Evolutionary conservation across 495 filamentous ascomycete species (phyloP), one percentile per base, ranked within the genome.

Genomic region (Delitschia confertaspora): DNA sequence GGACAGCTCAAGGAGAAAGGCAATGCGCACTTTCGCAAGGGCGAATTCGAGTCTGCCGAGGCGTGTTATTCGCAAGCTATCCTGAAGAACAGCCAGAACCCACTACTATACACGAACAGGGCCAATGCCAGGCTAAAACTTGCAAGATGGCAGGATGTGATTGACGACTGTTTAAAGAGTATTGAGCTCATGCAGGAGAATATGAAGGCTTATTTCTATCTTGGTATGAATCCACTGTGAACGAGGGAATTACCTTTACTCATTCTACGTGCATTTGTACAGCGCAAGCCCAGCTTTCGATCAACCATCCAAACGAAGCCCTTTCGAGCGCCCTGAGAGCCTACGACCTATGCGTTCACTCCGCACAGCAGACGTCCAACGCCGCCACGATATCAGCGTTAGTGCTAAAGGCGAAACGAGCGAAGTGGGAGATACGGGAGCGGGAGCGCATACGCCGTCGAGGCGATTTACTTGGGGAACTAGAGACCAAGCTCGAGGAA

Each of bases 121-220:
- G 84, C 89, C 29, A 80, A 94, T 62, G 78, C 85, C 8, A 80
- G 88, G 31, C 67, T 91, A 31, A 78, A 76, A 55, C 72, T 93
- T n/a, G 58, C 61, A 22, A 68, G 70, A 55, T 88, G 78, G 72
- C 71, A 83, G n/a, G 71, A 61, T n/a, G 86, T 81, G 21, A 80
- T 93, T 51, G 69, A 76, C 26, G 91, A 95, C 64, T 88, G 88
- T 52, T 60, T 80, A 17, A 66, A 71, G 29, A 80, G 83, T 37
- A 80, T 98, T 44, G 67, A 76, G 3, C 69, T 94, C 5, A 64
- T 72, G 40, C 60, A 70, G 26, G 65, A 74, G 31, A 78, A 76
- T 38, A 70, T 95, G 57, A 98, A 98, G 66, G 88, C 83, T 9
- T 75, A 76, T 64, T 88, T 78, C 56, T 82, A 87, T 65, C 78